Percentiles rank a stretch among this genome's conserved stretches.
These are phyloP conservation scores for Teunomyces stri DNA, from an alignment of 805 yeast species.

Conservation along the genomic window DNA sequence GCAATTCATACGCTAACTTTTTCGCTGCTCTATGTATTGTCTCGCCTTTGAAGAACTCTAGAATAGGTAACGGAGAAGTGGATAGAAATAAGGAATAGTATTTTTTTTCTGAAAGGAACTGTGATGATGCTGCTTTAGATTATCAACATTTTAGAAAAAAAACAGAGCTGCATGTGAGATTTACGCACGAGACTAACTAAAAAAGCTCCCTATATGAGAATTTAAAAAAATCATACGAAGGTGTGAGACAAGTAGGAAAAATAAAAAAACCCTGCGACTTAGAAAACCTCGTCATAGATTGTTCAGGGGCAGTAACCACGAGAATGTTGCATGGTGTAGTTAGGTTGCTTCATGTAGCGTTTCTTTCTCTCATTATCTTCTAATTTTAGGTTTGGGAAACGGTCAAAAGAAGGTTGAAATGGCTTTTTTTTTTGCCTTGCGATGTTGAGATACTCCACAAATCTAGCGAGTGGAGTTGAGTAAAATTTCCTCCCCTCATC, in stretches of 20 bases:
- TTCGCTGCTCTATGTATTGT: not conserved
- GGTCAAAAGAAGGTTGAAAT: not conserved
- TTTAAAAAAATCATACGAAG: not conserved
- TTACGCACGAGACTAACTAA: not conserved
- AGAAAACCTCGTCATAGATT: not conserved
- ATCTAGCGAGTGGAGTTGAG: not conserved
- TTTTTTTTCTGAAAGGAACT: constrained; percentile 1
- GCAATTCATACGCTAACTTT: constrained; percentile 1
- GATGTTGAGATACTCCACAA: not conserved
- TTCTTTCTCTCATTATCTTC: not conserved
- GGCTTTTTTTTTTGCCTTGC: too few relatives aligned
- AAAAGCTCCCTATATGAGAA: not conserved
- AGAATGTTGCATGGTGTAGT: not conserved
- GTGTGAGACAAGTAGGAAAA: not conserved
- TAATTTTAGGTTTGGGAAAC: not conserved
- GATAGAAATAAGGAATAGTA: not conserved
- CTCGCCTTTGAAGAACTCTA: not conserved
- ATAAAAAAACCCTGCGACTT: not conserved
- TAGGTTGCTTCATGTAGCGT: not conserved
- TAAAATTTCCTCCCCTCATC: not conserved
- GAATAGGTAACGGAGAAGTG: not conserved
- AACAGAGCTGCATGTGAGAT: constrained; percentile 1
- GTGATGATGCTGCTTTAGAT: not conserved
- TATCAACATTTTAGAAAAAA: constrained; percentile 1
- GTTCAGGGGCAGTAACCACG: not conserved